Evolutionary conservation across 768 basidiomycete species (phyloP), one percentile per base, ranked within the genome.

Genomic region (Tylopilus felleus): DNA sequence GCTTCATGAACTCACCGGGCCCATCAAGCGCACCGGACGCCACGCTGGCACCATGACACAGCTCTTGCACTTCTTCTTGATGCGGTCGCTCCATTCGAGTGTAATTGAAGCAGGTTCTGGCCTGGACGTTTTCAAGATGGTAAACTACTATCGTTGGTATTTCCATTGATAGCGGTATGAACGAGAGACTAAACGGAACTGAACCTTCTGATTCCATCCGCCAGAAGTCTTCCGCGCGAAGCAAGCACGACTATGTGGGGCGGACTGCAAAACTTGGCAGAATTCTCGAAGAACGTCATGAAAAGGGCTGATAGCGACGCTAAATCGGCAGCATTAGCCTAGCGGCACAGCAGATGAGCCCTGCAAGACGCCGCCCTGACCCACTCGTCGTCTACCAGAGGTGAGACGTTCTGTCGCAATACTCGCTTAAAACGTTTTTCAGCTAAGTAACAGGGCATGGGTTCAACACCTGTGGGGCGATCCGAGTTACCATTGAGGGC

Each of bases 351-450:
- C 55, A 57, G 10, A 53, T 23, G 22, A 56, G 51, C 64, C 61
- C 56, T 61, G 49, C 23, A 44, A 47, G 41, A 60, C 50, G 55
- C 57, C 39, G 33, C 52, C 49, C 47, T 49, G 58, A 62, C 61
- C 57, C 58, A 59, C 59, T 57, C 45, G 45, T 22, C 43, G 27
- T 36, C 55, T 42, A 25, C 51, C 40, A 54, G 47, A 54, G 46
- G 51, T 40, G 53, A 47, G 53, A 42, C 28, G 43, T 27, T 31
- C 31, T 53, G 50, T 29, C 45, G 51, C 53, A 47, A 51, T 54
- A 45, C 39, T 59, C 57, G 53, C 52, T 57, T 55, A 57, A 59
- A 59, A 50, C 47, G 40, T 61, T 66, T 56, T 60, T 56, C 45
- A 54, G 47, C 47, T 13, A 25, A 42, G 58, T 39, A 27, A 47